phyloP scores from a whole-genome alignment of 148 eudicot species.

The Fagopyrum esculentum region DNA sequence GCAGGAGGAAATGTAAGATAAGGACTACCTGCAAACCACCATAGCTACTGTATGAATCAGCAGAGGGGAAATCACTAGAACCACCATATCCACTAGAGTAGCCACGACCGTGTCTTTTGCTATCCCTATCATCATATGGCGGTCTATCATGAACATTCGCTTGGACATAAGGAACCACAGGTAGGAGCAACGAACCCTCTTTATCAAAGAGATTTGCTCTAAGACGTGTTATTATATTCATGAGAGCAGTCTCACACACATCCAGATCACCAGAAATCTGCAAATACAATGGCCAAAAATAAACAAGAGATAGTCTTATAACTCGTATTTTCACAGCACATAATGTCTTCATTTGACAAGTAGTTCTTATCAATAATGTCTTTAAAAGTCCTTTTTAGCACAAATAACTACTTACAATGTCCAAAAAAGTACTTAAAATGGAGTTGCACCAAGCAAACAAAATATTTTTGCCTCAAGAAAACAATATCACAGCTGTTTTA shows the following conservation, averaged over 20 bases:
- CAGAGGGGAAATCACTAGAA: constrained; percentile 50
- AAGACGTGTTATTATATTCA: constrained; percentile 69
- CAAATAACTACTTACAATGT: too few relatives aligned
- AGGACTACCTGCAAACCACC: constrained; percentile 60
- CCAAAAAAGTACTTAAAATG: too few relatives aligned
- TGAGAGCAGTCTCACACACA: constrained; percentile 76
- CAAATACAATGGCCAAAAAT: background rate
- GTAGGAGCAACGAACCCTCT: constrained; percentile 79
- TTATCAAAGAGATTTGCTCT: constrained; percentile 88
- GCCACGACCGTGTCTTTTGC: constrained; percentile 68
- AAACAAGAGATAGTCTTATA: background rate
- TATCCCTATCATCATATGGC: constrained; percentile 73
- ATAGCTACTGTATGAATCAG: constrained; percentile 69
- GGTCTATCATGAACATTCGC: constrained; percentile 51
- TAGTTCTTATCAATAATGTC: too few relatives aligned
- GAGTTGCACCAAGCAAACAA: too few relatives aligned
- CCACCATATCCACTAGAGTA: constrained; percentile 81
- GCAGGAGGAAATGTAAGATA: background rate
- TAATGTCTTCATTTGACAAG: background rate
- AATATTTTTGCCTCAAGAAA: background rate
- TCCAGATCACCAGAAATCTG: constrained; percentile 96
- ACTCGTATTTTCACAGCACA: background rate
- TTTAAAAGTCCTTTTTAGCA: too few relatives aligned
- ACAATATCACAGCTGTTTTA: constrained; percentile 18
- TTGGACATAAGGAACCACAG: constrained; percentile 85